A percentile compares a stretch with the other conserved stretches of the same genome.
These are phyloP conservation scores for Kewa caespitosa DNA, from an alignment of 179 eudicot genomes.

Conservation along the genomic window DNA sequence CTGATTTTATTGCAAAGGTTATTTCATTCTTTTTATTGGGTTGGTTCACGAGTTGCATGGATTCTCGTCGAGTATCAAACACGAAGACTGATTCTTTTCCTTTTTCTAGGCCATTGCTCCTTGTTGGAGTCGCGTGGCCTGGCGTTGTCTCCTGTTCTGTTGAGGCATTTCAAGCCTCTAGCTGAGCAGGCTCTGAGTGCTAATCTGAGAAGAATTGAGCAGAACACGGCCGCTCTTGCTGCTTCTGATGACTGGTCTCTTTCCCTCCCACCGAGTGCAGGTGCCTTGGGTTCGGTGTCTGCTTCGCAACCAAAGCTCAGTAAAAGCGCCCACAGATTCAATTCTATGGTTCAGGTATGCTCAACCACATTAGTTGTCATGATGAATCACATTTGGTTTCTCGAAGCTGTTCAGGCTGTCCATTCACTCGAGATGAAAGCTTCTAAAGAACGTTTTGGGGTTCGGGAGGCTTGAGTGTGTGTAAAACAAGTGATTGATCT, in stretches of 20 bases:
- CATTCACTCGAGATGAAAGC: too few species aligned
- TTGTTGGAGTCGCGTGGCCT: conserved; percentile 72
- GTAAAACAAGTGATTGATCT: too few species aligned
- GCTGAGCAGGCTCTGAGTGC: conserved; percentile 60
- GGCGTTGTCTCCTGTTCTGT: conserved; percentile 60
- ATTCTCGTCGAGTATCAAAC: too few species aligned
- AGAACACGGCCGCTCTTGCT: conserved; percentile 66
- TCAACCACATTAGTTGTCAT: neutral
- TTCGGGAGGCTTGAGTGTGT: too few species aligned
- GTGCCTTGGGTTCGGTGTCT: conserved; percentile 30
- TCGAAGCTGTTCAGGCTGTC: too few species aligned
- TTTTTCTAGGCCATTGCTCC: conserved; percentile 50
- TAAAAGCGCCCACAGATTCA: conserved; percentile 71
- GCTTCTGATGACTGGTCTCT: conserved; percentile 85
- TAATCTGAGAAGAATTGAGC: conserved; percentile 65
- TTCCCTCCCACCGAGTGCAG: conserved; percentile 37
- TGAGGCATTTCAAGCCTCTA: conserved; percentile 62
- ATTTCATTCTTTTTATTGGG: too few species aligned
- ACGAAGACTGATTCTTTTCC: too few species aligned
- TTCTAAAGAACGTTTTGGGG: too few species aligned
- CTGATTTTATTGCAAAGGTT: too few species aligned
- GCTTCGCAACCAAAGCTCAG: conserved; percentile 63
- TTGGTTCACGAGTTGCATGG: too few species aligned
- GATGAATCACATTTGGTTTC: too few species aligned
- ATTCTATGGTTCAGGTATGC: conserved; percentile 78